Conservation (phyloP, 352 stramenopile species). For the Blastocystis sp. region DNA sequence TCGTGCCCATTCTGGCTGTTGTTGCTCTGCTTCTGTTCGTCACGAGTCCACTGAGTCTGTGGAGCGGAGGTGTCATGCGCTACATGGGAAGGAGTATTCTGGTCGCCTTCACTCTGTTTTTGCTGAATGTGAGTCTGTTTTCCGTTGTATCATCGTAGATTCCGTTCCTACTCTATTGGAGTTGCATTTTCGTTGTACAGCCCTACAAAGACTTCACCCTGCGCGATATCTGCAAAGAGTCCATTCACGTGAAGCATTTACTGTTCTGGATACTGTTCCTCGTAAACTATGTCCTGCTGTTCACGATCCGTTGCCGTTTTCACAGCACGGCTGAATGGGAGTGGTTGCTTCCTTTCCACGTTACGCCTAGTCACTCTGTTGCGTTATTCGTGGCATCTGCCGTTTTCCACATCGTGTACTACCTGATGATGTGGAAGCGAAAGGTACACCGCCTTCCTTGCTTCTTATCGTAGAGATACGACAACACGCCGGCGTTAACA, state of each 20-base stretch:
- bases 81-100: background rate
- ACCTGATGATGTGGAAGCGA: conserved; percentile 52
- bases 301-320: background rate
- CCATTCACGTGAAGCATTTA: conserved; percentile 40
- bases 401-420: conserved; percentile 28
- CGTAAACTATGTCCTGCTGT: conserved; percentile 30
- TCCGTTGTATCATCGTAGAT: background rate
- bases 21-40: background rate
- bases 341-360: background rate
- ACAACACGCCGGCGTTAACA: background rate
- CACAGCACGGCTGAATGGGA: background rate
- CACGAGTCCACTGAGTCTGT: background rate
- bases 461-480: conserved; percentile 1
- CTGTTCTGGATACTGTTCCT: conserved; percentile 37
- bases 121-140: conserved; percentile 4
- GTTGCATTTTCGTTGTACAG: conserved; percentile 6
- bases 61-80: background rate
- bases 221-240: conserved; percentile 28
- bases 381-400: background rate
- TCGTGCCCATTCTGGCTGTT: background rate
- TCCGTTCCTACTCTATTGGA: background rate
- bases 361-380: background rate
- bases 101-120: background rate
- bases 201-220: conserved; percentile 10
- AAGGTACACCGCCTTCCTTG: background rate